A percentile compares a stretch with the other conserved stretches of the same genome.
Evolutionary conservation across 805 yeast species (phyloP).

Genomic region (Saturnispora quitensis): DNA sequence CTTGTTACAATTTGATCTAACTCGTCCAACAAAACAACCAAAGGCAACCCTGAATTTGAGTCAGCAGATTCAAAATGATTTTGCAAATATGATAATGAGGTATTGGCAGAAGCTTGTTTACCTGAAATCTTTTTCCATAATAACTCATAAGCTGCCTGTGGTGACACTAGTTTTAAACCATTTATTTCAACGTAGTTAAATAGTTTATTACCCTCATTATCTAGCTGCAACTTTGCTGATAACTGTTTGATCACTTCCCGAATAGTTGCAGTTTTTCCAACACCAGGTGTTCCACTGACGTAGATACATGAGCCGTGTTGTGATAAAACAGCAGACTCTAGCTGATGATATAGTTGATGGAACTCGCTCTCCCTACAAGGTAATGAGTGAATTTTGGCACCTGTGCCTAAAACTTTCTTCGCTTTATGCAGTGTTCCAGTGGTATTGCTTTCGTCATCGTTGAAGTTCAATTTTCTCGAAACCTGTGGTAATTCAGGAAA

Average conservation of each 20-base stretch:
- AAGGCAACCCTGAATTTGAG: constrained; percentile 35
- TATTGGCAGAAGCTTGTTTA: constrained; percentile 46
- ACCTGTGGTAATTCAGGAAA: constrained; percentile 11
- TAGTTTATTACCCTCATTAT: constrained; percentile 16
- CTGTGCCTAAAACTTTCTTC: constrained; percentile 31
- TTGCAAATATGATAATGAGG: constrained; percentile 62
- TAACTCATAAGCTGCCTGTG: constrained; percentile 72
- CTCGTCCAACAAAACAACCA: constrained; percentile 82
- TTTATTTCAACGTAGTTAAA: constrained; percentile 83
- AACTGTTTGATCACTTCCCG: constrained; percentile 75
- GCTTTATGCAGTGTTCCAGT: constrained; percentile 28
- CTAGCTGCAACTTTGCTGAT: constrained; percentile 22
- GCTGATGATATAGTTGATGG: constrained; percentile 51
- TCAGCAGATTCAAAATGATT: constrained; percentile 42
- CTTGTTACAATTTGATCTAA: constrained; percentile 83
- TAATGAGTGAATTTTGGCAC: constrained; percentile 38
- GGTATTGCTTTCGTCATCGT: constrained; percentile 13
- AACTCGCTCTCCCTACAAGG: constrained; percentile 88
- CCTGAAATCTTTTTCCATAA: constrained; percentile 73
- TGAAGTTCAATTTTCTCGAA: constrained; percentile 5
- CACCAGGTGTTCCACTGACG: constrained; percentile 96
- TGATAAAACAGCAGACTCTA: constrained; percentile 63
- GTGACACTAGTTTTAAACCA: constrained; percentile 76
- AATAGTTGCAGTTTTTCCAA: constrained; percentile 92
- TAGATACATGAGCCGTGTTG: constrained; percentile 78